Evolutionary conservation across 2,329 filamentous ascomycete species (phyloP), one percentile per base, ranked within the genome.

Genomic region (Beauveria sp.): DNA sequence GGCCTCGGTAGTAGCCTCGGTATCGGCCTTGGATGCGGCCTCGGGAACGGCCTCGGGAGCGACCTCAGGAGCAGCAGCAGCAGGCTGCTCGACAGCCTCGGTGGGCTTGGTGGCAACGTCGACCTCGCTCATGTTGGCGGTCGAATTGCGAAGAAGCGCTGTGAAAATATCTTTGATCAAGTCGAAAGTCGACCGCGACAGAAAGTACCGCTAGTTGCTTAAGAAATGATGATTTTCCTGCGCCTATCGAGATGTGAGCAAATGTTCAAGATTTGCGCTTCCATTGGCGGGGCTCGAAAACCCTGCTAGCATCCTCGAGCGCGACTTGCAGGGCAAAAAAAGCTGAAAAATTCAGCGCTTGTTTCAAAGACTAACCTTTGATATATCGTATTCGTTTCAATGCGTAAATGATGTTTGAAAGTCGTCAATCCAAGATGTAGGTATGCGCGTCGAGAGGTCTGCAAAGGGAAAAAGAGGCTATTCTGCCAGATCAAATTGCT

Each of bases 81-180:
- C 2, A 83, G 82, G 0, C 77, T 84, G 34, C 78, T 80, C 14
- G 81, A 86, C 68, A 80, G 80, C 63, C 75, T 86, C 30, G 79
- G 81, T 40, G 66, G 67, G 57, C 62, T 63, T 60, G 52, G 40
- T 47, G 14, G 62, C 40, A 30, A 46, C 52, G 45, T 63, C 62
- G 40, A 58, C 57, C 38, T 63, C 62, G 62, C 62, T 63, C 62
- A 63, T 63, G 9, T 54, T 30, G 58, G n/a, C 28, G 14, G n/a
- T 54, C 49, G 26, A 42, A 40, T 58, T 34, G 46, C 45, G 20
- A 49, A 50, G 24, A n/a, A 20, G 20, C 26, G 42, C 22, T 45
- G 53, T 58, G 28, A 24, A 14, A 55, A 47, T n/a, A 16, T 34
- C 24, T 30, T 38, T n/a, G 40, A 40, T 43, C 18, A 16, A 20